Conservation (phyloP, 1,284 basidiomycete genomes). For the Volvariella volvacea region DNA sequence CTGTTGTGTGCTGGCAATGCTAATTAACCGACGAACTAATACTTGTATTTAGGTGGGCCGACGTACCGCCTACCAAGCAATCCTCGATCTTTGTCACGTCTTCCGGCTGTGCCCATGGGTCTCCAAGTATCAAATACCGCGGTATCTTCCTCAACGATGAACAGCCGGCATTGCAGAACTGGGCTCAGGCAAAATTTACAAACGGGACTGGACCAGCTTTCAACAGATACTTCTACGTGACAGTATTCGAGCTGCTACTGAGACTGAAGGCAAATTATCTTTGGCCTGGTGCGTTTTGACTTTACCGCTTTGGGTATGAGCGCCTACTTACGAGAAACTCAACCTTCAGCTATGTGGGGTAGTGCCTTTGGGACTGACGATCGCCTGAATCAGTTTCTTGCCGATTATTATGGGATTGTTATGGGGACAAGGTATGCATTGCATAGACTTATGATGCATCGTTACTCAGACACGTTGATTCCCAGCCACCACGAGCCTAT, state of each 20-base stretch:
- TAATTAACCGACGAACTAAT: no score
- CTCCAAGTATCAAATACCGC: conserved; percentile 66
- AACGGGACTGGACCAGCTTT: conserved; percentile 61
- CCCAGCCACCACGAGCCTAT: conserved; percentile 59
- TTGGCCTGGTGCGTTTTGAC: conserved; percentile 53
- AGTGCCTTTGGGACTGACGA: conserved; percentile 69
- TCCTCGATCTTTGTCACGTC: conserved; percentile 41
- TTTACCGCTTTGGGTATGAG: neutral
- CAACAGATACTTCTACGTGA: conserved; percentile 60
- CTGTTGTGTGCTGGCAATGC: no score
- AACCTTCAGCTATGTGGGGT: conserved; percentile 5
- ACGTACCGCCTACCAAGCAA: conserved; percentile 52
- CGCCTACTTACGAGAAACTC: no score
- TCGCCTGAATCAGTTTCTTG: conserved; percentile 53
- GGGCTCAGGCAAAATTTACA: conserved; percentile 61
- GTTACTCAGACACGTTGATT: neutral
- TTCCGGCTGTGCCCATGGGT: conserved; percentile 52
- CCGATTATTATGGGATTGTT: conserved; percentile 62
- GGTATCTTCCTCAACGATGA: conserved; percentile 67
- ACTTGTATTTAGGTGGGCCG: conserved; percentile 50
- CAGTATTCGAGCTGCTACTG: conserved; percentile 62
- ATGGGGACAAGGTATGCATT: conserved; percentile 52
- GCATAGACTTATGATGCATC: neutral
- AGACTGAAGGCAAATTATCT: conserved; percentile 66
- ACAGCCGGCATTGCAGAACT: conserved; percentile 53